Evolutionary conservation across 208 protist genomes (phyloP).

Genomic region (Leptomonas pyrrhocoris): DNA sequence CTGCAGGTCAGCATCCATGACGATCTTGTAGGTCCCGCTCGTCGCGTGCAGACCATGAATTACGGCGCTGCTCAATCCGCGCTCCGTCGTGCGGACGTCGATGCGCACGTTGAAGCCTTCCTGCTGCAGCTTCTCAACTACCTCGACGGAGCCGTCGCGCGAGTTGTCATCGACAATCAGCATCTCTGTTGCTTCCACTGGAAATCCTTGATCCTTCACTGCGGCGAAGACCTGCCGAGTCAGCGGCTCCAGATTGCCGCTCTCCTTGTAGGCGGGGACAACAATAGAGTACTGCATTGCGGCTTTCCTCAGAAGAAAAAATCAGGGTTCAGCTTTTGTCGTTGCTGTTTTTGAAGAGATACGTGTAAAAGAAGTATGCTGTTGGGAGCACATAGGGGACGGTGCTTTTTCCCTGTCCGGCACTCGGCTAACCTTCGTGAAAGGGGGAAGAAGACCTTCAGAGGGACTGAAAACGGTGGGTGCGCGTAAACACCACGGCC

Average conservation of each 20-base stretch:
- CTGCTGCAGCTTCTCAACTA: conserved; percentile 53
- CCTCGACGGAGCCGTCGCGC: conserved; percentile 84
- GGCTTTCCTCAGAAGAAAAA: too few relatives aligned
- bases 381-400: too few relatives aligned
- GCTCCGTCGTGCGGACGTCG: conserved; percentile 77
- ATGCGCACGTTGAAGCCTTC: conserved; percentile 81
- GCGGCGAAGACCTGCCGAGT: conserved; percentile 77
- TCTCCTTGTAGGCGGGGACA: conserved; percentile 88
- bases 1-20: conserved; percentile 94
- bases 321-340: too few relatives aligned
- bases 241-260: conserved; percentile 80
- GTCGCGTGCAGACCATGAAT: conserved; percentile 76
- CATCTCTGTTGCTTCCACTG: conserved; percentile 60
- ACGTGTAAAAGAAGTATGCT: too few relatives aligned
- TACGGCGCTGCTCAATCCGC: conserved; percentile 90
- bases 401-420: too few relatives aligned
- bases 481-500: too few relatives aligned
- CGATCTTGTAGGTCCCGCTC: conserved; percentile 65
- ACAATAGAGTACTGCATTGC: conserved; percentile 73
- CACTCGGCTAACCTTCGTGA: too few relatives aligned
- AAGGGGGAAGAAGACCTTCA: too few relatives aligned
- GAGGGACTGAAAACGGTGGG: too few relatives aligned
- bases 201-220: conserved; percentile 43
- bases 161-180: conserved; percentile 93
- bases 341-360: too few relatives aligned